A percentile compares a stretch with the other conserved stretches of the same genome.
These are phyloP conservation scores for Flaveria brownii DNA, from an alignment of 129 eudicot genomes.

Conservation along the genomic window DNA sequence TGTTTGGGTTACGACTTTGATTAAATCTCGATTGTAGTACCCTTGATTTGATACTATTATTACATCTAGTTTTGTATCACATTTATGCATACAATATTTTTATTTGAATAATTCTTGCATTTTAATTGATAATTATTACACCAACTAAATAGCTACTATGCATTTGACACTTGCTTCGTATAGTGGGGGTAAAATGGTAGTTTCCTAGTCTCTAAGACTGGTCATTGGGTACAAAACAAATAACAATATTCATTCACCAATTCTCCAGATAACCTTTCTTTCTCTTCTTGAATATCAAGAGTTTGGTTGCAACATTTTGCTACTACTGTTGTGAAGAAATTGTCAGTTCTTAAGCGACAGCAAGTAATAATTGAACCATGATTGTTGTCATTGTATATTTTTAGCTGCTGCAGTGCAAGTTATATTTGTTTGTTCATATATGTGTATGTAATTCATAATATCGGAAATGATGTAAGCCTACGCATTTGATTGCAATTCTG, in stretches of 20 bases:
- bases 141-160: not conserved
- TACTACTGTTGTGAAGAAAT: not conserved
- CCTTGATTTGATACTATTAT: not conserved
- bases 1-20: not conserved
- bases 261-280: not conserved
- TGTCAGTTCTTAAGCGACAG: not conserved
- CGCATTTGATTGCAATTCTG: not conserved
- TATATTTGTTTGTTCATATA: constrained; percentile 3
- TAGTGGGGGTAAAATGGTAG: not conserved
- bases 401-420: not conserved
- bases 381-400: not conserved
- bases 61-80: not conserved
- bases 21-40: not conserved
- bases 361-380: not conserved
- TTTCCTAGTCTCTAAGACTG: not conserved
- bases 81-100: not conserved
- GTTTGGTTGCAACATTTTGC: not conserved
- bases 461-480: not conserved
- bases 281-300: not conserved
- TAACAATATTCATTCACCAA: not conserved
- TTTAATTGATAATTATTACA: not conserved
- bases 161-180: not conserved
- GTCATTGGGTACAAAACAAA: not conserved
- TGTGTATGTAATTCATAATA: not conserved
- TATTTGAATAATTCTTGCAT: not conserved